Percentiles rank a stretch among this genome's conserved stretches.
These are phyloP conservation scores for Populus ilicifolia DNA, from an alignment of 345 rosid genomes.

Conservation along the genomic window DNA sequence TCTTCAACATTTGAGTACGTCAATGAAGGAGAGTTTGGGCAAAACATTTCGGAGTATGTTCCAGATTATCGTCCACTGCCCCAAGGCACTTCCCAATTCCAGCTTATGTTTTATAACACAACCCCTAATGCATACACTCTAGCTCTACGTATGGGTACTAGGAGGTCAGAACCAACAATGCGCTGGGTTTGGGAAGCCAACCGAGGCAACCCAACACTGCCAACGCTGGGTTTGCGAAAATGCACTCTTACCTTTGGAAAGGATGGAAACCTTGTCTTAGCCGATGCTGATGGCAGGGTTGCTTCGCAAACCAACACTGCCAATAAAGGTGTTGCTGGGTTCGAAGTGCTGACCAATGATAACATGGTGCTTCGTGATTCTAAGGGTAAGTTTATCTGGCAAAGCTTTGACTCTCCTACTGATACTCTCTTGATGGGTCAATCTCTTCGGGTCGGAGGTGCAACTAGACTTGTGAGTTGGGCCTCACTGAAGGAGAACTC, in stretches of 20 bases:
- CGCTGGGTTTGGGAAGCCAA: neutral
- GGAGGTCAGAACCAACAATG: too few species aligned
- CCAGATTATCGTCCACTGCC: too few species aligned
- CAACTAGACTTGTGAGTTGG: neutral
- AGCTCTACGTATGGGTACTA: neutral
- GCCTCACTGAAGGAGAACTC: neutral
- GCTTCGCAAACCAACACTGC: neutral
- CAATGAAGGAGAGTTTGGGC: too few species aligned
- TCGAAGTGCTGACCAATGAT: neutral
- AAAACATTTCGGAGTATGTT: too few species aligned
- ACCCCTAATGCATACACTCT: neutral
- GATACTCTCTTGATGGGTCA: neutral
- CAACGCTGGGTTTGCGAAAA: neutral
- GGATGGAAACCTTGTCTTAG: neutral
- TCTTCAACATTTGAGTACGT: too few species aligned
- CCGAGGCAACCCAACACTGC: neutral
- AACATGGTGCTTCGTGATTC: neutral
- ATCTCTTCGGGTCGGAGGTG: neutral
- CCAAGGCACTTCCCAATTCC: neutral
- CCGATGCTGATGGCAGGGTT: slow-evolving; percentile 1
- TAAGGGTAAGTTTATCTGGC: neutral
- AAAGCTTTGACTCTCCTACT: slow-evolving; percentile 2
- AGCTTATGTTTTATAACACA: neutral
- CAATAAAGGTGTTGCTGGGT: too few species aligned
- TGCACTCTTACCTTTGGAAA: neutral